Percentiles rank a stretch among this genome's conserved stretches.
These are phyloP conservation scores for Suhomyces choctaworum DNA, from an alignment of 1,139 yeast species.

Conservation along the genomic window DNA sequence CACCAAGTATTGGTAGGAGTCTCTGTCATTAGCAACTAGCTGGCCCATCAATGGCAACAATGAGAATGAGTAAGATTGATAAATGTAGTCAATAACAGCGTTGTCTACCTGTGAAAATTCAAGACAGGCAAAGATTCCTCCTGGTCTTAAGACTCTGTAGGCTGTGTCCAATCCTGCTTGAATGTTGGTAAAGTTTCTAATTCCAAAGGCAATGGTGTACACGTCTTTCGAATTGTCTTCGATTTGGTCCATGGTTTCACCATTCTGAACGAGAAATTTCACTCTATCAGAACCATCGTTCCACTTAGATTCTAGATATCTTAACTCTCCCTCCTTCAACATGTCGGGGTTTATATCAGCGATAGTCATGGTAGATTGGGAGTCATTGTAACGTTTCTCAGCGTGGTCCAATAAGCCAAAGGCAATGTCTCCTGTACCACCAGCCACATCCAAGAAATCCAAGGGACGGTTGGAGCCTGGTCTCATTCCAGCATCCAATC, in stretches of 20 bases:
- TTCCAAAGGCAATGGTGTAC: conserved; percentile 96
- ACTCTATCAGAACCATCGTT: conserved; percentile 62
- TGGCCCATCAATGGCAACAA: conserved; percentile 94
- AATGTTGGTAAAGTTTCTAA: conserved; percentile 91
- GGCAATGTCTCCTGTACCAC: conserved; percentile 99
- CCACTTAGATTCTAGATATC: conserved; percentile 58
- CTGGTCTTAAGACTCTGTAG: conserved; percentile 93
- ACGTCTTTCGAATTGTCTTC: conserved; percentile 89
- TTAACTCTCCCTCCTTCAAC: conserved; percentile 86
- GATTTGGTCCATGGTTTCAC: conserved; percentile 82
- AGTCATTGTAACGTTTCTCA: conserved; percentile 72
- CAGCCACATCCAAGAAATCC: conserved; percentile 93
- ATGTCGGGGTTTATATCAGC: conserved; percentile 96
- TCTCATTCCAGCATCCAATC: conserved; percentile 91
- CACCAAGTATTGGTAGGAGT: conserved; percentile 91
- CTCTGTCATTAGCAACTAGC: conserved; percentile 89
- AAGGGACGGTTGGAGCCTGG: conserved; percentile 79
- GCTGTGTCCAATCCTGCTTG: conserved; percentile 94
- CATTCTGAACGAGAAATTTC: conserved; percentile 84
- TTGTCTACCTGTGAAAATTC: conserved; percentile 93
- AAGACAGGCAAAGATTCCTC: conserved; percentile 95
- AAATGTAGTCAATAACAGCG: conserved; percentile 68
- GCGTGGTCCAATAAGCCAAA: conserved; percentile 94
- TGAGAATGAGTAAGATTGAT: conserved; percentile 87
- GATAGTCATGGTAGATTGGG: conserved; percentile 76